Evolutionary conservation across 768 basidiomycete genomes (phyloP).

Genomic region (Sarcodon sp.): DNA sequence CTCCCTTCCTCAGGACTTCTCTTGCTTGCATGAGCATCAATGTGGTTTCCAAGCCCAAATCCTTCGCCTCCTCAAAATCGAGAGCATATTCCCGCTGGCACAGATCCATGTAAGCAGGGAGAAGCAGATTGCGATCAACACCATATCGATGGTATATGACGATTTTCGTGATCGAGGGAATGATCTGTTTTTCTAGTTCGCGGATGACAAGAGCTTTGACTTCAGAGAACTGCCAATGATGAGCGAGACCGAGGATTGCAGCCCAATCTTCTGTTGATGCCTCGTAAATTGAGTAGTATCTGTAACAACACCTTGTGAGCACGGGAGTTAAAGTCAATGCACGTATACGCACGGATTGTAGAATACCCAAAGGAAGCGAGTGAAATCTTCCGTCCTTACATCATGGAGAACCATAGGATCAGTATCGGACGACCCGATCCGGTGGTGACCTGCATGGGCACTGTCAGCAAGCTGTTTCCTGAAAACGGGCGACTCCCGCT

Average conservation of each 20-base stretch:
- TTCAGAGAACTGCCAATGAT: slow-evolving; percentile 25
- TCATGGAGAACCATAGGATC: slow-evolving; percentile 24
- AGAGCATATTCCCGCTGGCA: slow-evolving; percentile 24
- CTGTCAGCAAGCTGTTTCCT: slow-evolving; percentile 12
- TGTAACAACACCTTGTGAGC: neutral
- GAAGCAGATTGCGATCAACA: slow-evolving; percentile 20
- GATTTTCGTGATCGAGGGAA: slow-evolving; percentile 24
- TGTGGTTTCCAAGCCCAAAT: slow-evolving; percentile 26
- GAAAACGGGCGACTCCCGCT: slow-evolving; percentile 36
- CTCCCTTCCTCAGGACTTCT: slow-evolving; percentile 11
- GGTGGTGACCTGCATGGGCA: slow-evolving; percentile 5
- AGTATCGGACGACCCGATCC: slow-evolving; percentile 14
- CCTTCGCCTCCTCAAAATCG: slow-evolving; percentile 24
- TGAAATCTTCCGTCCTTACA: slow-evolving; percentile 33
- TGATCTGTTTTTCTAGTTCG: slow-evolving; percentile 20
- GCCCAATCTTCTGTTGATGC: slow-evolving; percentile 28
- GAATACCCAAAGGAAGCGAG: slow-evolving; percentile 46
- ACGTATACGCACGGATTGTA: slow-evolving; percentile 40
- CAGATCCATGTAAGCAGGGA: slow-evolving; percentile 22
- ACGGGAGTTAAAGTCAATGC: neutral
- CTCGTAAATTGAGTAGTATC: slow-evolving; percentile 21
- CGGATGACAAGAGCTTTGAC: slow-evolving; percentile 25
- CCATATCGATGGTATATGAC: slow-evolving; percentile 23
- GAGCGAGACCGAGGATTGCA: slow-evolving; percentile 24
- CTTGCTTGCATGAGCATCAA: slow-evolving; percentile 24